phyloP scores from a whole-genome alignment of 768 basidiomycete species.

The Collybiopsis confluens region DNA sequence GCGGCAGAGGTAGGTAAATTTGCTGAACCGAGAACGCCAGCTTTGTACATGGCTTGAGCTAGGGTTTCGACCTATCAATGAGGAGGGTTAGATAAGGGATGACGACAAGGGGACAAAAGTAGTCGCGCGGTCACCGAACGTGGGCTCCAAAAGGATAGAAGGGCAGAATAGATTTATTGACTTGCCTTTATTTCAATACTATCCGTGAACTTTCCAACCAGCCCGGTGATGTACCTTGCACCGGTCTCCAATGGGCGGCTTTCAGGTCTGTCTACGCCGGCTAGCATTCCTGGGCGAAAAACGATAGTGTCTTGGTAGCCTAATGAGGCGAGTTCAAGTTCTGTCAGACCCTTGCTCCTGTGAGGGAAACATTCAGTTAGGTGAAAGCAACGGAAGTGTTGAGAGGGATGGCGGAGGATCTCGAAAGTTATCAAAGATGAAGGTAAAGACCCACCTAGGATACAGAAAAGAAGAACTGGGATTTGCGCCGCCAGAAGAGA shows the following conservation, averaged over 20 bases:
- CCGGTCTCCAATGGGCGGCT: slow-evolving; percentile 36
- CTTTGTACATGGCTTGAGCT: slow-evolving; percentile 49
- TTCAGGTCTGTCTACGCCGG: slow-evolving; percentile 31
- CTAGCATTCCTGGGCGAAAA: slow-evolving; percentile 50
- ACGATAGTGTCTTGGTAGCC: slow-evolving; percentile 71
- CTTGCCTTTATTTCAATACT: slow-evolving; percentile 41
- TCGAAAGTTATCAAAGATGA: neutral
- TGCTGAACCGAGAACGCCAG: slow-evolving; percentile 51
- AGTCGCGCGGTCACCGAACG: neutral
- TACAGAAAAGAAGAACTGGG: slow-evolving; percentile 50
- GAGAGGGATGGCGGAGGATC: no score
- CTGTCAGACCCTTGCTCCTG: slow-evolving; percentile 76
- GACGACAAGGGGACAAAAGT: neutral
- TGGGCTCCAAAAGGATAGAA: neutral
- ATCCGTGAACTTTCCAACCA: slow-evolving; percentile 33
- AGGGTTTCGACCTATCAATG: slow-evolving; percentile 43
- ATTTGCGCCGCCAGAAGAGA: slow-evolving; percentile 52
- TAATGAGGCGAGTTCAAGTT: slow-evolving; percentile 57
- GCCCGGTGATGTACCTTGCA: slow-evolving; percentile 31
- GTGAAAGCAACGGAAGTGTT: no score
- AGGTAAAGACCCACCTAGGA: slow-evolving; percentile 27
- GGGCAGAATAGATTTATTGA: slow-evolving; percentile 6
- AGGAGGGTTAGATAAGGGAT: neutral
- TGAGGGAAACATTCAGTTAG: no score
- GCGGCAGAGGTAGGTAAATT: slow-evolving; percentile 39